Base-by-base conservation (phyloP, 768 basidiomycete species). In the Omphalotus guepiniiformis region DNA sequence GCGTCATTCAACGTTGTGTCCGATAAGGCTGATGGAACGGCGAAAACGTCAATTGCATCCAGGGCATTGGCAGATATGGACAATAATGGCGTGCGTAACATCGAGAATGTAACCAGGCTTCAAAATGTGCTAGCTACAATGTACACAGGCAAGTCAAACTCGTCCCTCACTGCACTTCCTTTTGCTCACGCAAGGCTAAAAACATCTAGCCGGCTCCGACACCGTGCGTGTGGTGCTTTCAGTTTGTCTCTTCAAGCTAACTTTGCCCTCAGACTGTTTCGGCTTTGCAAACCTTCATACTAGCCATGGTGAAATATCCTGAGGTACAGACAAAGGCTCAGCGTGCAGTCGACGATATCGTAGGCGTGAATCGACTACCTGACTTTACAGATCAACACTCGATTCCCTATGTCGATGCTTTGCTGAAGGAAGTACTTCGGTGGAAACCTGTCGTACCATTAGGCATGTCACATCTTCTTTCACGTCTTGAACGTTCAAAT, bases 371-470 rank as follows among this genome's bases (percentile, higher is more conserved):
- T 26, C 58, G 61, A 12, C 56, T 69, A 3, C 70, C 70, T 4
- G 53, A 51, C 3, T 64, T 67, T 36, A 56, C 52, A 4, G 67
- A 71, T 19, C 39, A 54, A 6, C 30, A 32, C 1, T 54, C 53
- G 2, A 38, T 70, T 30, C 65, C 67, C 0, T 71, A 68, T 37
- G 51, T 69, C 11, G 59, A 58, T 6, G 69, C 67, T 0, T 46
- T 71, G 1, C 18, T 64, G 3, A 58, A 59, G 25, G 71, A 72
- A 47, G 55, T 58, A 18, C 40, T 70, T 46, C 50, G 71, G 38
- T 62, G 57, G 58, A 51, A 53, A 18, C 54, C 58, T 7, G 56
- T 64, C 7, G 19, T 42, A 2, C 58, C 64, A 2, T 32, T 66
- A 1, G 59, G 66, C 64, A 30, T 6, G 51, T 39, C 34, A 8